phyloP scores from a whole-genome alignment of 257 asterid genomes.

The Primulina tabacum region DNA sequence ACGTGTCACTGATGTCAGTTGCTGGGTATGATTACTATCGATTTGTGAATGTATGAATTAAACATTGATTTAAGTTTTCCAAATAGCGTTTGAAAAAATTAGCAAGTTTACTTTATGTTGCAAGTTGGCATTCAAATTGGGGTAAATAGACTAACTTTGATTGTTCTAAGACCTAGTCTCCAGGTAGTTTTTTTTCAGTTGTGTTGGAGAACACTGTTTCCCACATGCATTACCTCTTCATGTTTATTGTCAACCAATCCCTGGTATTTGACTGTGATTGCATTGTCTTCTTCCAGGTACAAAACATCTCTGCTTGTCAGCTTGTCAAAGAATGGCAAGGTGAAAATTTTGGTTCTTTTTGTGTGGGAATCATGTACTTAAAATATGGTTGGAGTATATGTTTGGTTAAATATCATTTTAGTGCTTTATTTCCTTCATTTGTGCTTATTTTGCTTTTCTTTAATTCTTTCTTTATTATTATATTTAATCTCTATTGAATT shows the following conservation, averaged over 20 bases:
- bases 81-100: conserved; percentile 12
- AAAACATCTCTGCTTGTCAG: conserved; percentile 66
- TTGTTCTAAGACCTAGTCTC: background rate
- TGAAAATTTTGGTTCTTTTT: conserved; percentile 26
- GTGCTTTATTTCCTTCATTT: background rate
- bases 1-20: conserved; percentile 62
- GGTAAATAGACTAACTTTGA: background rate
- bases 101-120: too few species aligned
- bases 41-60: background rate
- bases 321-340: conserved; percentile 78
- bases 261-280: background rate
- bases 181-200: background rate
- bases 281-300: conserved; percentile 49
- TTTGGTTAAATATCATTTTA: too few species aligned
- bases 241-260: conserved; percentile 2
- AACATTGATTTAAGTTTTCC: background rate
- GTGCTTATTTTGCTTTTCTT: background rate
- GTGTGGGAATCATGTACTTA: conserved; percentile 8
- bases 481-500: too few species aligned
- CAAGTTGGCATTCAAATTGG: too few species aligned
- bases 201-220: background rate
- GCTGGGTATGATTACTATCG: conserved; percentile 47
- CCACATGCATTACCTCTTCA: background rate
- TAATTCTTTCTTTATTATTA: background rate
- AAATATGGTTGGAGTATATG: background rate